phyloP scores from a whole-genome alignment of 441 rosid species.

The Gossypium gossypioides region DNA sequence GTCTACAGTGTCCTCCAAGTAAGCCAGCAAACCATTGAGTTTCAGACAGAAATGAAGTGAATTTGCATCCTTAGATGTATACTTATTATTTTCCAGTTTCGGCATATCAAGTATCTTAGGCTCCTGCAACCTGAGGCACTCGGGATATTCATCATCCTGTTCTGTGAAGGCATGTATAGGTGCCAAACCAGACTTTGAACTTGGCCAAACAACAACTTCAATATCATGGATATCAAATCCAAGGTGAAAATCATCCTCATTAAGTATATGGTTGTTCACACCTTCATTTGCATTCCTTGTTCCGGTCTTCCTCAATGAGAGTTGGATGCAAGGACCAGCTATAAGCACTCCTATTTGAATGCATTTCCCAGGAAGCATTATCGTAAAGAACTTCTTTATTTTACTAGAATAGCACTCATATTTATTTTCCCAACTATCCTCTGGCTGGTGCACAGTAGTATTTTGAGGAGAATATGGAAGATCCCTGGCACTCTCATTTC shows the following conservation, averaged over 20 bases:
- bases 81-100: constrained; percentile 44
- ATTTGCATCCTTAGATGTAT: constrained; percentile 40
- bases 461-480: constrained; percentile 25
- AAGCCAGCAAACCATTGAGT: constrained; percentile 50
- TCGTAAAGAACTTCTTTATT: constrained; percentile 36
- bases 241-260: constrained; percentile 39
- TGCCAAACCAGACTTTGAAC: constrained; percentile 34
- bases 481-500: constrained; percentile 22
- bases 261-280: constrained; percentile 13
- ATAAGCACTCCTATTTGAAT: constrained; percentile 61
- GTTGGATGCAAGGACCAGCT: constrained; percentile 56
- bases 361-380: constrained; percentile 54
- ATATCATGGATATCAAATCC: constrained; percentile 55
- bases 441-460: constrained; percentile 25
- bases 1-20: constrained; percentile 36
- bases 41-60: constrained; percentile 44
- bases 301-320: constrained; percentile 37
- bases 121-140: constrained; percentile 37
- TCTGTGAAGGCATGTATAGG: constrained; percentile 25
- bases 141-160: constrained; percentile 35
- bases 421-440: constrained; percentile 29
- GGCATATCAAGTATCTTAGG: constrained; percentile 39
- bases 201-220: constrained; percentile 59
- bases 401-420: constrained; percentile 29
- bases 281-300: constrained; percentile 17